Base-by-base conservation (phyloP, 768 basidiomycete genomes). In the Hygrophorus russula region DNA sequence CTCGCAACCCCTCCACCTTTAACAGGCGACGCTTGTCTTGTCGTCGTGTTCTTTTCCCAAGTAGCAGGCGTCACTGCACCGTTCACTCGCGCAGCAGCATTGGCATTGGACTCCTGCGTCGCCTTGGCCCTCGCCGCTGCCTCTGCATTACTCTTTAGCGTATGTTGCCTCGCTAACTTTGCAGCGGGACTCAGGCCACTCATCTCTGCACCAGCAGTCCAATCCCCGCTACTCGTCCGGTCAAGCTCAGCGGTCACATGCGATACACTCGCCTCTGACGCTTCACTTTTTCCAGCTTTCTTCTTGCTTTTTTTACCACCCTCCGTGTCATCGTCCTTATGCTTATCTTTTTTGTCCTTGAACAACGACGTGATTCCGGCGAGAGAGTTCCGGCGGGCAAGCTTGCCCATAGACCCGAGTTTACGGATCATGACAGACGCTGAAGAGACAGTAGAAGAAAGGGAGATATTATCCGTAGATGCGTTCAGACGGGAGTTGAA, bases 351-450 rank as follows among this genome's bases (percentile, higher is more conserved):
- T 24, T 63, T 88, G 58, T 91, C 89, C 63, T 93, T 94, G 73
- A 98, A 96, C 45, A 97, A 67, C 39, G 84, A 87, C 14, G 91
- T 90, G 58, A 97, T 92, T 20, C 90, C 85, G 42, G 86, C 83
- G 32, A 97, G 64, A 30, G 87, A 90, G 57, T 93, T 94, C 35
- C 91, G 71, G 40, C 91, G 66, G 7, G 90, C 88, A 12, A 96
- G 73, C 61, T 86, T 89, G 27, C 89, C 88, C 64, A 96, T 81
- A 31, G 80, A 80, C 2, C 93, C 87, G 37, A 98, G 79, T 67
- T 96, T 98, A 51, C 93, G 77, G 54, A 96, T 93, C 76, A 98
- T 94, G 59, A 97, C 84, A 35, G 86, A 90, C 15, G 94, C 94
- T 40, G 85, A 89, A 49, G 84, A 88, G 53, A 96, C 93, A 36